These are phyloP conservation scores for Penicillium malachiteum DNA, from an alignment of 495 filamentous ascomycete species.

Conservation along the genomic window DNA sequence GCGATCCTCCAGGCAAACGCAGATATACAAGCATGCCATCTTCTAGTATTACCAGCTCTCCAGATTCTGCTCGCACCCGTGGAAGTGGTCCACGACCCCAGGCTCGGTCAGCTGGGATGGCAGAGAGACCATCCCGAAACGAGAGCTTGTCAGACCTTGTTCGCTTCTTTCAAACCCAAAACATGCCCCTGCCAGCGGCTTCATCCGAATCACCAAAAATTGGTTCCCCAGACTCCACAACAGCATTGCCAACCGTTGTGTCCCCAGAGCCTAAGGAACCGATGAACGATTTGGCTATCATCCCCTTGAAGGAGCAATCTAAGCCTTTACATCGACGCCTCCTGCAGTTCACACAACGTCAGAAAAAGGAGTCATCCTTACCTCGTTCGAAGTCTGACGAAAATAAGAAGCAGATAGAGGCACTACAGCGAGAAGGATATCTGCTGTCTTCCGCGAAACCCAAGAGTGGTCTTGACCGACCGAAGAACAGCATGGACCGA, in stretches of 20 bases:
- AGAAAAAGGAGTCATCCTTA: conserved; percentile 27
- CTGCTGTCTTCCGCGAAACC: conserved; percentile 17
- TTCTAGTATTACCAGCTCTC: conserved; percentile 15
- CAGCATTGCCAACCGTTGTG: conserved; percentile 18
- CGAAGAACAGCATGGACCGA: conserved; percentile 21
- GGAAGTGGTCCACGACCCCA: conserved; percentile 17
- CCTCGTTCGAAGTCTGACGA: conserved; percentile 30
- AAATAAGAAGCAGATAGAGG: conserved; percentile 31
- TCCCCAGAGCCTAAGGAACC: conserved; percentile 11
- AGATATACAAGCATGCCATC: conserved; percentile 32
- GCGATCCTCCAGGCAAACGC: conserved; percentile 28
- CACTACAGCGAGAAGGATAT: conserved; percentile 40
- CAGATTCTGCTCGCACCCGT: conserved; percentile 5
- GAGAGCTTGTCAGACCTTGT: conserved; percentile 40
- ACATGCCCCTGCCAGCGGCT: conserved; percentile 12
- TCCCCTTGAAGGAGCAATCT: conserved; percentile 7
- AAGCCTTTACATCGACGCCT: conserved; percentile 46
- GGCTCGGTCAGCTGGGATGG: conserved; percentile 26
- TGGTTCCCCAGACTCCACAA: conserved; percentile 19
- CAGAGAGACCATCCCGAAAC: conserved; percentile 26
- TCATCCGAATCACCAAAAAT: neutral
- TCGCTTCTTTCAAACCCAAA: conserved; percentile 39
- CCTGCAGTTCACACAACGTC: conserved; percentile 39
- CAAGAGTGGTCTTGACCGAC: conserved; percentile 7
- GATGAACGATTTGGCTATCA: neutral